Evolutionary conservation across 2,329 filamentous ascomycete species (phyloP).

Genomic region (Bimuria novae-zelandiae): DNA sequence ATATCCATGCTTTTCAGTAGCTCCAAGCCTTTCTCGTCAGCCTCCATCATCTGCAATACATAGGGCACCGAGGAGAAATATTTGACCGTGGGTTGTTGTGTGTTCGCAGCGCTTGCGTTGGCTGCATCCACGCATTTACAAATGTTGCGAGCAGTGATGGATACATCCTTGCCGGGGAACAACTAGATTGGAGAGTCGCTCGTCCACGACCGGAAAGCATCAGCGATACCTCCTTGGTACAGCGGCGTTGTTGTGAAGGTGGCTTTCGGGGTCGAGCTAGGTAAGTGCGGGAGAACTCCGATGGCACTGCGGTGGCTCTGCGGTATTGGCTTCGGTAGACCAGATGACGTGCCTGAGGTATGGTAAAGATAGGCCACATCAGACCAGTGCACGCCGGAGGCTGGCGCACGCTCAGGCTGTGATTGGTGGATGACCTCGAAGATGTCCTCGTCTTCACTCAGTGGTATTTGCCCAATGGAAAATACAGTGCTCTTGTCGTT

Average conservation of each 20-base stretch:
- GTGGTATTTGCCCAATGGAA: slow-evolving; percentile 18
- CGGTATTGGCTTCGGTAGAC: slow-evolving; percentile 65
- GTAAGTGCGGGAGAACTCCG: slow-evolving; percentile 58
- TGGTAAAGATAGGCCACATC: slow-evolving; percentile 64
- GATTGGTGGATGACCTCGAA: slow-evolving; percentile 25
- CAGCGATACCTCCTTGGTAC: slow-evolving; percentile 68
- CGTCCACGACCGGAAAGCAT: slow-evolving; percentile 66
- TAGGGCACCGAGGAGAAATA: slow-evolving; percentile 75
- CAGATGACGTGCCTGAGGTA: slow-evolving; percentile 68
- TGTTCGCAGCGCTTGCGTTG: slow-evolving; percentile 18
- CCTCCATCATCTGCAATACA: slow-evolving; percentile 85
- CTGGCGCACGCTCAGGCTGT: slow-evolving; percentile 10
- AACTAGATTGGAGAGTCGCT: slow-evolving; percentile 65
- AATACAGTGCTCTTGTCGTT: slow-evolving; percentile 15
- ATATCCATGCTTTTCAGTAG: slow-evolving; percentile 62
- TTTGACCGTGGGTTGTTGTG: slow-evolving; percentile 45
- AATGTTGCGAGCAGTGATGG: slow-evolving; percentile 62
- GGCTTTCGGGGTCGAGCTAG: slow-evolving; percentile 41
- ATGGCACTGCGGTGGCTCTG: slow-evolving; percentile 62
- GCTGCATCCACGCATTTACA: slow-evolving; percentile 53
- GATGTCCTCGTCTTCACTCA: slow-evolving; percentile 25
- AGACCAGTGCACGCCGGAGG: slow-evolving; percentile 22
- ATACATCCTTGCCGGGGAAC: slow-evolving; percentile 61
- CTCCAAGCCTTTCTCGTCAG: slow-evolving; percentile 82
- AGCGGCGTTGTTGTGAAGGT: slow-evolving; percentile 70